These are phyloP conservation scores for Solanum rostratum DNA, from an alignment of 257 asterid species.

Conservation along the genomic window DNA sequence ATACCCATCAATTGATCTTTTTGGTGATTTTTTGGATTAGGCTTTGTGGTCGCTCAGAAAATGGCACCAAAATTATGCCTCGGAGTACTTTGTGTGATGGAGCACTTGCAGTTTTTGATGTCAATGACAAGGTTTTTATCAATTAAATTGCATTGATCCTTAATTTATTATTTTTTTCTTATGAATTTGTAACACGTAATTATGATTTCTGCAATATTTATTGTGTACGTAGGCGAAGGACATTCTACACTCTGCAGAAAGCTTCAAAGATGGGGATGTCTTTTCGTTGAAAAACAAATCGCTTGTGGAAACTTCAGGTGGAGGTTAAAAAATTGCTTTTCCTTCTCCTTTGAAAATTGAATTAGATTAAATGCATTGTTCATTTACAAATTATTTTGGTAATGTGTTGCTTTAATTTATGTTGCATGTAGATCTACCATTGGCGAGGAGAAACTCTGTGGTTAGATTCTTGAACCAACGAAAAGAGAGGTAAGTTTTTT, in stretches of 20 bases:
- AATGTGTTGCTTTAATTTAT: neutral
- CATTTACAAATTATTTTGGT: neutral
- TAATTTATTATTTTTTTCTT: neutral
- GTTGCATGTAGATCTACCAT: neutral
- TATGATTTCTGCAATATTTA: neutral
- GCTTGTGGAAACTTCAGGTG: neutral
- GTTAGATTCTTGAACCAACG: neutral
- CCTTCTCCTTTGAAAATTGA: neutral
- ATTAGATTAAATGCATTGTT: neutral
- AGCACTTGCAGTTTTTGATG: neutral
- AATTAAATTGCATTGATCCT: neutral
- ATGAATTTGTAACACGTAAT: neutral
- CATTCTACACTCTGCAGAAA: neutral
- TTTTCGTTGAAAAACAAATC: neutral
- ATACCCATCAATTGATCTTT: neutral
- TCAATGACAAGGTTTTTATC: neutral
- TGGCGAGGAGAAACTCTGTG: neutral
- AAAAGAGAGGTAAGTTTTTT: neutral
- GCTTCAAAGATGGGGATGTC: neutral
- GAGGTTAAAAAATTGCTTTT: neutral
- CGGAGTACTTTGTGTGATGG: neutral
- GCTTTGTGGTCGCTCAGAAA: neutral
- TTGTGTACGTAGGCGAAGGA: neutral
- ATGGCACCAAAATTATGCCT: neutral
- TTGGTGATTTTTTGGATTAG: neutral